Evolutionary conservation across 129 eudicot species (phyloP).

Genomic region (Ambrosia artemisiifolia): DNA sequence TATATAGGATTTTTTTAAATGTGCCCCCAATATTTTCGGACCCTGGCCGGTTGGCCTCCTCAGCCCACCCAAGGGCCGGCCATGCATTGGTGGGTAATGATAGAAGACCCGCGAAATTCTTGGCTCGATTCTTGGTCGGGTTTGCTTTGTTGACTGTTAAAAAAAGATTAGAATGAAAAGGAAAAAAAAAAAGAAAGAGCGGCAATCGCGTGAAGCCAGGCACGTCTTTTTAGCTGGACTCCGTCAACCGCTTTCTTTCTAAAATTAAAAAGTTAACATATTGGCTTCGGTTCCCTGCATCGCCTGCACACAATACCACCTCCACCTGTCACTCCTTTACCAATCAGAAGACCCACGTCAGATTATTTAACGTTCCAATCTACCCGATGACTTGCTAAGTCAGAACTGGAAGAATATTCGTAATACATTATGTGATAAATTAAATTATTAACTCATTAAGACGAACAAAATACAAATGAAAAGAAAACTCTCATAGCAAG

Average conservation of each 20-base stretch:
- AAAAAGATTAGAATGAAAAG: not conserved
- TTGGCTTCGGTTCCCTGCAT: conserved; percentile 14
- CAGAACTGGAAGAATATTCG: not conserved
- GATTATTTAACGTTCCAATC: not conserved
- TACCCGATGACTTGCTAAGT: conserved; percentile 15
- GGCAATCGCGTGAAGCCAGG: conserved; percentile 29
- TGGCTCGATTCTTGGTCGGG: too few relatives aligned
- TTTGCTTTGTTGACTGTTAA: too few relatives aligned
- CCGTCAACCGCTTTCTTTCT: conserved; percentile 14
- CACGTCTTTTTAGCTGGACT: conserved; percentile 24
- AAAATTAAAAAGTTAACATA: not conserved
- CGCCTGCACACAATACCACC: not conserved
- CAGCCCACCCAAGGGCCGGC: too few relatives aligned
- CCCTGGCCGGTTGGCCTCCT: too few relatives aligned
- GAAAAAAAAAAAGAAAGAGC: conserved; percentile 15
- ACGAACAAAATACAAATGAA: too few relatives aligned
- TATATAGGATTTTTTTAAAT: too few relatives aligned
- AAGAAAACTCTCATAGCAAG: too few relatives aligned
- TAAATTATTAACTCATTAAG: too few relatives aligned
- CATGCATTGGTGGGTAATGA: too few relatives aligned
- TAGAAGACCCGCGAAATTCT: too few relatives aligned
- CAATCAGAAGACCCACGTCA: not conserved
- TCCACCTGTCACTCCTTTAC: not conserved
- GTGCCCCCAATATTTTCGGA: too few relatives aligned
- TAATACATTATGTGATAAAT: not conserved